Percentiles rank a stretch among this genome's conserved stretches.
These are phyloP conservation scores for Aspergillus niger DNA, from an alignment of 2,329 filamentous ascomycete genomes.

Conservation along the genomic window DNA sequence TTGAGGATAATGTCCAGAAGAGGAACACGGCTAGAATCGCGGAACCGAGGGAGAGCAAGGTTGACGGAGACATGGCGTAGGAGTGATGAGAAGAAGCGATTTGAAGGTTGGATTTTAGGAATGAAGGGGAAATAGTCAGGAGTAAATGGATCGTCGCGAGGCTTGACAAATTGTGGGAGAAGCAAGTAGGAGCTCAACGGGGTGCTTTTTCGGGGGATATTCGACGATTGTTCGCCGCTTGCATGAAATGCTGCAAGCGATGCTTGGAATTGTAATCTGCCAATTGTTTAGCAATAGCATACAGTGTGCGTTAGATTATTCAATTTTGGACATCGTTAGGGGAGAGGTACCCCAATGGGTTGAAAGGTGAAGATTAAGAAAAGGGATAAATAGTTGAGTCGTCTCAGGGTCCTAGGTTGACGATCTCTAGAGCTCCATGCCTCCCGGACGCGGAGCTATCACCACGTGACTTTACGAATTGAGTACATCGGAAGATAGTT, in stretches of 20 bases:
- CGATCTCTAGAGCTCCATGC: constrained; percentile 1
- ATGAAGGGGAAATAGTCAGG: background rate
- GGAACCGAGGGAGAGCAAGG: constrained; percentile 33
- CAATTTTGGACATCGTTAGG: background rate
- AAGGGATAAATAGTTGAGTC: background rate
- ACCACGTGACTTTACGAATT: constrained; percentile 3
- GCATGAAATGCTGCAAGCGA: background rate
- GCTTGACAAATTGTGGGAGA: background rate
- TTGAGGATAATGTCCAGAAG: constrained; percentile 46
- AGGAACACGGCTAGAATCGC: constrained; percentile 46
- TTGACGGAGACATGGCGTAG: constrained; percentile 20
- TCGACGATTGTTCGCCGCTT: background rate
- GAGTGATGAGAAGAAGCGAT: too few species aligned
- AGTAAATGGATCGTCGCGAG: background rate
- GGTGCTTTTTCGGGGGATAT: background rate
- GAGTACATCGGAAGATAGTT: background rate
- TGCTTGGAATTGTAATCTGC: too few species aligned
- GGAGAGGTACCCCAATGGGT: background rate
- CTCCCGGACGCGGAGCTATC: constrained; percentile 1
- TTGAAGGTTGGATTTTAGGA: too few species aligned
- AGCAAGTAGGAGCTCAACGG: background rate
- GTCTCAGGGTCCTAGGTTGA: background rate
- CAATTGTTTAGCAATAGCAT: background rate
- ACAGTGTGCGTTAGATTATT: background rate
- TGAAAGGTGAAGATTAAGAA: background rate